phyloP scores from a whole-genome alignment of 352 stramenopile species.

The Globisporangium parvum region DNA sequence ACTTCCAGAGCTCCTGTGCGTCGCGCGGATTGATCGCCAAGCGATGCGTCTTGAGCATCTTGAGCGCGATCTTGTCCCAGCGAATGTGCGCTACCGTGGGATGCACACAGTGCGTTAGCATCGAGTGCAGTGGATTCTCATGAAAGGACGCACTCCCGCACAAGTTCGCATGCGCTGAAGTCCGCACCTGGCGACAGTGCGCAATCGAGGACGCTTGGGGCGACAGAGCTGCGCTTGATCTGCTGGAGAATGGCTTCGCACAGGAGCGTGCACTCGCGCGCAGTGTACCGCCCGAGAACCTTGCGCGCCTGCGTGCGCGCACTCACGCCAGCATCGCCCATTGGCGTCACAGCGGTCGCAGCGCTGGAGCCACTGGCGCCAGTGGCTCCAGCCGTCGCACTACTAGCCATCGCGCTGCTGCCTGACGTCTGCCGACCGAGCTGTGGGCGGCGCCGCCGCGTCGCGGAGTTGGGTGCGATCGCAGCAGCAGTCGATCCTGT shows the following conservation, averaged over 20 bases:
- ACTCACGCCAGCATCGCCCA: slow-evolving; percentile 15
- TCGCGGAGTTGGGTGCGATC: not conserved
- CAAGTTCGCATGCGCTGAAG: not conserved
- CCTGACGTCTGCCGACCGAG: not conserved
- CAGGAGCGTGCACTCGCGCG: slow-evolving; percentile 40
- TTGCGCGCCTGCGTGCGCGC: slow-evolving; percentile 17
- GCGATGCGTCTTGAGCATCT: slow-evolving; percentile 31
- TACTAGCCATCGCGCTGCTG: not conserved
- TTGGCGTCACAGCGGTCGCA: slow-evolving; percentile 3
- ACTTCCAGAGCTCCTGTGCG: slow-evolving; percentile 69
- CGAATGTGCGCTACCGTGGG: slow-evolving; percentile 19
- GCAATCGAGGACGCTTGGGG: slow-evolving; percentile 30
- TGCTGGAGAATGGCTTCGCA: slow-evolving; percentile 53
- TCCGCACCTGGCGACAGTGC: slow-evolving; percentile 29
- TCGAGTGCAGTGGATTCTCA: no score
- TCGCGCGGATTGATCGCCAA: slow-evolving; percentile 27
- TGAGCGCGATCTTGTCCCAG: slow-evolving; percentile 39
- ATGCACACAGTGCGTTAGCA: no score
- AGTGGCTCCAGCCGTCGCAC: not conserved
- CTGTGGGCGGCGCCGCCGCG: not conserved
- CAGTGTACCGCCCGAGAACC: slow-evolving; percentile 40
- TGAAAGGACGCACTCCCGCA: not conserved
- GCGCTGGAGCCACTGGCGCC: not conserved
- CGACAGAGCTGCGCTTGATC: slow-evolving; percentile 41
- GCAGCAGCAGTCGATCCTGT: not conserved